These are phyloP conservation scores for Epichloe aotearoae DNA, from an alignment of 2,329 filamentous ascomycete genomes.

Conservation along the genomic window DNA sequence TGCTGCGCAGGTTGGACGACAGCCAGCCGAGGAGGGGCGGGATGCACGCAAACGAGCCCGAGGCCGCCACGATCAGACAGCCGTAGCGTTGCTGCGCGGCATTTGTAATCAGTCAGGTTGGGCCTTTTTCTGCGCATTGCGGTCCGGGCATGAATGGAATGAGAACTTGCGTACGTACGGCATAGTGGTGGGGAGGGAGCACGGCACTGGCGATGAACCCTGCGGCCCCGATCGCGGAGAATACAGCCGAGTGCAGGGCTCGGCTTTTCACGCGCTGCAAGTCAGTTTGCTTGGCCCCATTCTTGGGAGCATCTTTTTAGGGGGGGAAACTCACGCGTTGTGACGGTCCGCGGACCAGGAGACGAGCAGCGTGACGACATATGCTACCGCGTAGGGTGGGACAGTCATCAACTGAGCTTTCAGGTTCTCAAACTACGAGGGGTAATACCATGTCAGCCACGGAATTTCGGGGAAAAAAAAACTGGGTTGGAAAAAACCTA, in stretches of 20 bases:
- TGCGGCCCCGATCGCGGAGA: constrained; percentile 30
- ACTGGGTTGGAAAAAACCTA: background rate
- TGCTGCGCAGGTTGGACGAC: constrained; percentile 52
- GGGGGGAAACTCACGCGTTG: constrained; percentile 26
- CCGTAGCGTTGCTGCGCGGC: constrained; percentile 51
- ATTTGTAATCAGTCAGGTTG: no score
- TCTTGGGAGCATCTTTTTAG: no score
- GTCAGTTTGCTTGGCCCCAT: no score
- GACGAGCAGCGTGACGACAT: constrained; percentile 23
- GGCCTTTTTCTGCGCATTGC: no score
- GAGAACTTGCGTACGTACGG: constrained; percentile 23
- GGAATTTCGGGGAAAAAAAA: no score
- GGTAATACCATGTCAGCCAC: background rate
- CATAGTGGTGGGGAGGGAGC: constrained; percentile 33
- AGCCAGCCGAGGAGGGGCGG: constrained; percentile 61
- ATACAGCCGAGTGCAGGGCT: constrained; percentile 28
- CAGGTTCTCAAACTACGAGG: constrained; percentile 28
- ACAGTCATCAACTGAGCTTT: constrained; percentile 53
- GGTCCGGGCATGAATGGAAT: no score
- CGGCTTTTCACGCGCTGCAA: constrained; percentile 11
- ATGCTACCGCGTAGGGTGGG: constrained; percentile 49
- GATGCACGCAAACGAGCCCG: constrained; percentile 55
- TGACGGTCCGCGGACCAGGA: constrained; percentile 51
- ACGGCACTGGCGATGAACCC: constrained; percentile 49
- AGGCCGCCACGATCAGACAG: constrained; percentile 53